These are phyloP conservation scores for Knoxia roxburghii DNA, from an alignment of 257 asterid species.

Conservation along the genomic window DNA sequence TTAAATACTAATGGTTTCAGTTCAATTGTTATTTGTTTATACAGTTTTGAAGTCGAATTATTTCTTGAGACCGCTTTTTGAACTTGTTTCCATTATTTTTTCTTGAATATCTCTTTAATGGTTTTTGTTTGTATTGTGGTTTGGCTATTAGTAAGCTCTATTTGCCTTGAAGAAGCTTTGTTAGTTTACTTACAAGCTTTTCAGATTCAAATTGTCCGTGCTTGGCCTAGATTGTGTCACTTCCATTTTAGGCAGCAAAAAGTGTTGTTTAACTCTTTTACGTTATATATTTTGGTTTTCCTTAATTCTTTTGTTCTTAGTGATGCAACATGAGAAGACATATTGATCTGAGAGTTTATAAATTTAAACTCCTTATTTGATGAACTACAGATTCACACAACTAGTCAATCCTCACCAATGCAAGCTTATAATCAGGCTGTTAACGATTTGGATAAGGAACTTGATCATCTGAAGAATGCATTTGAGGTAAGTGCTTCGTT, in stretches of 20 bases:
- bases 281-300: not conserved
- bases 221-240: not conserved
- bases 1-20: not conserved
- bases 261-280: not conserved
- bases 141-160: too few species aligned
- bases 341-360: not conserved
- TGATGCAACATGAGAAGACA: not conserved
- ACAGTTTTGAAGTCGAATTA: not conserved
- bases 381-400: conserved; percentile 70
- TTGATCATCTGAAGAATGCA: conserved; percentile 76
- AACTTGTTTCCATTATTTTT: not conserved
- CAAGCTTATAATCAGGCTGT: conserved; percentile 98
- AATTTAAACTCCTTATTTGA: conserved; percentile 5
- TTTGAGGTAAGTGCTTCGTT: conserved; percentile 46
- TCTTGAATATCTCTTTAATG: not conserved
- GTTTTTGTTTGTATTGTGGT: not conserved
- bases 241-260: not conserved
- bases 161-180: not conserved
- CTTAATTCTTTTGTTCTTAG: not conserved
- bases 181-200: not conserved
- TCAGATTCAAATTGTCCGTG: not conserved
- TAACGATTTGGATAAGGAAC: conserved; percentile 90
- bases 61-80: not conserved
- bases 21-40: not conserved
- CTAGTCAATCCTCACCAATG: conserved; percentile 97